phyloP scores from a whole-genome alignment of 1,284 basidiomycete species.

The Lignosus rhinocerotis region DNA sequence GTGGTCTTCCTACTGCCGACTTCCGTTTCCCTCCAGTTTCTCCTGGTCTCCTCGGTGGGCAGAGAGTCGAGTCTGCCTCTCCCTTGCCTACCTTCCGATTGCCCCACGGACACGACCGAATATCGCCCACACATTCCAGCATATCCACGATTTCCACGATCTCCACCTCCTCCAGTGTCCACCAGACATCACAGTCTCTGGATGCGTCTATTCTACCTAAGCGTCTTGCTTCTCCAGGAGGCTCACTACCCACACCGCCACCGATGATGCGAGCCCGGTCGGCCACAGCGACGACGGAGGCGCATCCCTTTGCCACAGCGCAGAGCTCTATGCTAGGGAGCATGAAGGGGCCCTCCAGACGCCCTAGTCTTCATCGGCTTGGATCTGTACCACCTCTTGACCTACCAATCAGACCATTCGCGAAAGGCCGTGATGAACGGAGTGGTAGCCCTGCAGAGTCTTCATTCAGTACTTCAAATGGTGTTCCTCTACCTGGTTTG shows the following conservation, averaged over 20 bases:
- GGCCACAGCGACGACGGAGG: slow-evolving; percentile 45
- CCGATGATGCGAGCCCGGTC: slow-evolving; percentile 51
- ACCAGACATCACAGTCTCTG: slow-evolving; percentile 55
- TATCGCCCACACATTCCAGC: slow-evolving; percentile 39
- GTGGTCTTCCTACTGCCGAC: slow-evolving; percentile 43
- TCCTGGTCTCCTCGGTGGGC: slow-evolving; percentile 7
- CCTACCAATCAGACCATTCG: slow-evolving; percentile 48
- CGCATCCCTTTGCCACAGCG: slow-evolving; percentile 15
- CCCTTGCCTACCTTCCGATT: slow-evolving; percentile 24
- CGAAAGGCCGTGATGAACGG: slow-evolving; percentile 40
- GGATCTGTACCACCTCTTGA: slow-evolving; percentile 51
- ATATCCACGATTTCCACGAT: slow-evolving; percentile 33
- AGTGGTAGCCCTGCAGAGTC: slow-evolving; percentile 50
- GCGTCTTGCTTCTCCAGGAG: slow-evolving; percentile 35
- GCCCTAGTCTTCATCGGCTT: slow-evolving; percentile 46
- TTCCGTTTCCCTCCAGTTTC: slow-evolving; percentile 42
- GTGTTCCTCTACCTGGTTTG: slow-evolving; percentile 53
- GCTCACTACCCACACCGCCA: slow-evolving; percentile 36
- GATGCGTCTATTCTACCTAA: slow-evolving; percentile 43
- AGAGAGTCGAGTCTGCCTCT: slow-evolving; percentile 6
- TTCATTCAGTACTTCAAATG: slow-evolving; percentile 33
- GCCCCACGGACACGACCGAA: slow-evolving; percentile 27
- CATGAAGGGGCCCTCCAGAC: slow-evolving; percentile 26
- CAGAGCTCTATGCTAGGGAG: slow-evolving; percentile 13
- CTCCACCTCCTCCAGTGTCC: slow-evolving; percentile 34